Percentiles rank a stretch among this genome's conserved stretches.
Evolutionary conservation across 495 filamentous ascomycete genomes (phyloP).

Genomic region (Penicillium subrubescens): DNA sequence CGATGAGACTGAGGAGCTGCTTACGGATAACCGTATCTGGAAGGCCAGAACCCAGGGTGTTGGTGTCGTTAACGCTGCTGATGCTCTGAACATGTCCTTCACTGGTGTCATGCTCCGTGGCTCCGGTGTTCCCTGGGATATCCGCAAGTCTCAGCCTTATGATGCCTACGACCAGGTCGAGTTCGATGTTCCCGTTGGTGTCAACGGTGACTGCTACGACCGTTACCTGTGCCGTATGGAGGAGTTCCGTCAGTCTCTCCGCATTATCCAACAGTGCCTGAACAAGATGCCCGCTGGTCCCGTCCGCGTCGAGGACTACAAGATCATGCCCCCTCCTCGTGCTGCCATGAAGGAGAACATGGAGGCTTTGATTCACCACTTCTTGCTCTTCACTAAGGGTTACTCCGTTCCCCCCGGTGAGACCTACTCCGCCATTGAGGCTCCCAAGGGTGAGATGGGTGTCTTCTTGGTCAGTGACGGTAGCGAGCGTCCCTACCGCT

Average conservation of each 20-base stretch:
- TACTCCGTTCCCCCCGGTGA: slow-evolving; percentile 98
- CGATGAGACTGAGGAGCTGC: slow-evolving; percentile 97
- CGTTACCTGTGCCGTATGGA: slow-evolving; percentile 99
- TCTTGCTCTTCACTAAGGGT: slow-evolving; percentile 96
- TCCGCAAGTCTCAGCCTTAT: slow-evolving; percentile 93
- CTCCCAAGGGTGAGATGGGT: slow-evolving; percentile 99
- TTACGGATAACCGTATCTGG: slow-evolving; percentile 99
- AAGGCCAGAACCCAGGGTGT: slow-evolving; percentile 87
- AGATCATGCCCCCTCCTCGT: slow-evolving; percentile 93
- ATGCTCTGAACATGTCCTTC: slow-evolving; percentile 94
- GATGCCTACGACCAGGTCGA: slow-evolving; percentile 98
- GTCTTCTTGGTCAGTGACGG: slow-evolving; percentile 97
- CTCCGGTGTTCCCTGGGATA: slow-evolving; percentile 95
- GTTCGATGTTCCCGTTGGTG: slow-evolving; percentile 95
- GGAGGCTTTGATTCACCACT: slow-evolving; percentile 99
- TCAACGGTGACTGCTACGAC: slow-evolving; percentile 99
- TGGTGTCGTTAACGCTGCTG: slow-evolving; percentile 86
- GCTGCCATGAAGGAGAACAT: slow-evolving; percentile 99
- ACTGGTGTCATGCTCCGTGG: slow-evolving; percentile 97
- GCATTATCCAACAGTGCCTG: slow-evolving; percentile 97
- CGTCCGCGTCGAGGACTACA: slow-evolving; percentile 96
- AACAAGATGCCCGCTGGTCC: slow-evolving; percentile 98
- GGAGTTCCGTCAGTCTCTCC: slow-evolving; percentile 95
- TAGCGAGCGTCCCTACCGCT: slow-evolving; percentile 92
- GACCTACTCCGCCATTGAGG: slow-evolving; percentile 97